Base-by-base conservation (phyloP, 805 yeast genomes). In the Ogataea pignaliae region DNA sequence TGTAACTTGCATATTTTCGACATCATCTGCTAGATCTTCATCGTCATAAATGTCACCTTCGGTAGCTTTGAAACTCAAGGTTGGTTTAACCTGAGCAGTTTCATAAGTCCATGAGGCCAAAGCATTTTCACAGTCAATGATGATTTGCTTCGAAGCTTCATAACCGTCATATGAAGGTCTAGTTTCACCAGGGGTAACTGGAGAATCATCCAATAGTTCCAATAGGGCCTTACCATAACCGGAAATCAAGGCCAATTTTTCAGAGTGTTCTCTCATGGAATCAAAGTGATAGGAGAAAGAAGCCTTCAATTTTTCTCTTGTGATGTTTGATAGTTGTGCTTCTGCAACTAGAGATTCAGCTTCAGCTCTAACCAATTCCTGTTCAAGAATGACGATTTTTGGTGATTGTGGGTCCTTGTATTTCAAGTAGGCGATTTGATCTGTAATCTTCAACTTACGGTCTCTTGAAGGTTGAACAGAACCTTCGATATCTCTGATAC, bases 271-370 rank as follows among this genome's bases (percentile, higher is more conserved):
- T 69, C 89, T 81, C 53, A 85, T 73, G 35, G 95, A 84, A 64
- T 86, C 95, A 63, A 88, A 86, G 66, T 85, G 90, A 66, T 85
- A 84, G 68, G 82, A 77, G 75, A 78, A 86, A 36, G 95, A 88
- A 54, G 87, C 85, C 72, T 86, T 84, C 63, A 88, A 76, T 69
- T 85, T 85, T 63, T 87, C 89, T 71, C 96, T 77, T 53, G 96
- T 86, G 62, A 86, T 86, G 69, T 87, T 87, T 33, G 91, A 84
- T 57, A 88, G 75, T 72, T 88, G 96, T 29, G 95, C 95, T 71
- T 87, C 95, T 40, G 95, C 96, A 56, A 88, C 95, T 52, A 87
- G 73, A 41, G 89, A 83, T 70, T 88, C 95, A 43, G 95, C 95
- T 70, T 88, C 95, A 33, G 93, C 93, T 69, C 96, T 78, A 46